Evolutionary conservation across 2,329 filamentous ascomycete species (phyloP).

Genomic region (Calonectria montana): DNA sequence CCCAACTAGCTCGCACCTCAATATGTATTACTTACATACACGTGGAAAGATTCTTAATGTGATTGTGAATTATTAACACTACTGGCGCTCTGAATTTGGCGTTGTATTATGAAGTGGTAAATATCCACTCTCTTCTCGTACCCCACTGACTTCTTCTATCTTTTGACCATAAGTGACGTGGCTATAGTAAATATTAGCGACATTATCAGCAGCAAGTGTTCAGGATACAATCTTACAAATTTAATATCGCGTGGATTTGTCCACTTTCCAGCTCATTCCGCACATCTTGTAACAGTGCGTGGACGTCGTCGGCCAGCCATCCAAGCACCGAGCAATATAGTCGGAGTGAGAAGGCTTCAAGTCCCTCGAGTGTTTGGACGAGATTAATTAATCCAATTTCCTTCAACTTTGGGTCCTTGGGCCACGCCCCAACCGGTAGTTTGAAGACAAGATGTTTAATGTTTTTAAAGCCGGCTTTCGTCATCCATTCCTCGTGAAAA

Average conservation of each 20-base stretch:
- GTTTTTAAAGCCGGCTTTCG: constrained; percentile 49
- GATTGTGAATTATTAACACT: neutral
- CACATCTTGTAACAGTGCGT: neutral
- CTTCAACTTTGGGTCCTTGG: constrained; percentile 45
- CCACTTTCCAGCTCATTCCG: constrained; percentile 14
- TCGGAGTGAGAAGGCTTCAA: constrained; percentile 9
- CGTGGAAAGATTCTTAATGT: too few species aligned
- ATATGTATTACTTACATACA: too few species aligned
- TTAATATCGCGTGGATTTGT: constrained; percentile 11
- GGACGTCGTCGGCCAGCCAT: neutral
- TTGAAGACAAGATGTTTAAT: constrained; percentile 45
- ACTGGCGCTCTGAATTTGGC: too few species aligned
- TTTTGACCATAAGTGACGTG: constrained; percentile 28
- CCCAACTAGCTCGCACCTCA: too few species aligned
- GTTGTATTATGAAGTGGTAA: too few species aligned
- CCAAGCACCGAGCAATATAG: neutral
- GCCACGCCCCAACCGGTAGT: constrained; percentile 51
- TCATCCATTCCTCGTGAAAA: constrained; percentile 43
- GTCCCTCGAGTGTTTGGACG: constrained; percentile 14
- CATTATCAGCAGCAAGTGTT: too few species aligned
- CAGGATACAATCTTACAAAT: constrained; percentile 15
- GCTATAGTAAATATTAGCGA: neutral
- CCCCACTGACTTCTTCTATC: neutral
- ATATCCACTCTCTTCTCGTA: neutral
- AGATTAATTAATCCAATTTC: constrained; percentile 44